phyloP scores from a whole-genome alignment of 257 asterid species.

The Parsonsia alboflavescens region DNA sequence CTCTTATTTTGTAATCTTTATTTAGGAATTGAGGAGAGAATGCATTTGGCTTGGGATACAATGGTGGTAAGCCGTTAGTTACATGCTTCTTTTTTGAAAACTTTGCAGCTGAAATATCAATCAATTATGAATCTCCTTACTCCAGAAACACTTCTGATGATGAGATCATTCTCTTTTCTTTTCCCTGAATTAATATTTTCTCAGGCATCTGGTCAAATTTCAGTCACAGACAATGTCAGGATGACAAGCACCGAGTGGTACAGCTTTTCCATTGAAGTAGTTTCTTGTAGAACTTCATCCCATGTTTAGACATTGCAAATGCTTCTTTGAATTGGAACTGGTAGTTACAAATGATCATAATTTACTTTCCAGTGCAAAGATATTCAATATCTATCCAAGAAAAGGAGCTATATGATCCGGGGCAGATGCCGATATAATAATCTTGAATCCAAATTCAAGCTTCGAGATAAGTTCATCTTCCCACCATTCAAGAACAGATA shows the following conservation, averaged over 20 bases:
- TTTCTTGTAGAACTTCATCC: neutral
- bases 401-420: constrained; percentile 91
- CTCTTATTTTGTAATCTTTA: constrained; percentile 9
- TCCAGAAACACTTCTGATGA: neutral
- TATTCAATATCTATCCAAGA: constrained; percentile 89
- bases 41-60: constrained; percentile 94
- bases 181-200: constrained; percentile 5
- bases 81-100: neutral
- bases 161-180: constrained; percentile 26
- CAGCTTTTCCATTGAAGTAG: neutral
- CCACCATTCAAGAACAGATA: constrained; percentile 83
- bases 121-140: neutral
- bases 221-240: constrained; percentile 75
- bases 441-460: constrained; percentile 81
- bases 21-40: constrained; percentile 93
- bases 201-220: constrained; percentile 76
- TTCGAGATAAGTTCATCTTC: constrained; percentile 65
- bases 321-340: neutral
- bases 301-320: neutral
- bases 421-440: constrained; percentile 89
- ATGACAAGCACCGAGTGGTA: constrained; percentile 95
- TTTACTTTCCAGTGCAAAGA: constrained; percentile 59
- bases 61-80: constrained; percentile 77
- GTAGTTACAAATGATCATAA: neutral
- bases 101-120: neutral